phyloP scores from a whole-genome alignment of 495 filamentous ascomycete species.

The Hyphodiscus hymeniophilus region DNA sequence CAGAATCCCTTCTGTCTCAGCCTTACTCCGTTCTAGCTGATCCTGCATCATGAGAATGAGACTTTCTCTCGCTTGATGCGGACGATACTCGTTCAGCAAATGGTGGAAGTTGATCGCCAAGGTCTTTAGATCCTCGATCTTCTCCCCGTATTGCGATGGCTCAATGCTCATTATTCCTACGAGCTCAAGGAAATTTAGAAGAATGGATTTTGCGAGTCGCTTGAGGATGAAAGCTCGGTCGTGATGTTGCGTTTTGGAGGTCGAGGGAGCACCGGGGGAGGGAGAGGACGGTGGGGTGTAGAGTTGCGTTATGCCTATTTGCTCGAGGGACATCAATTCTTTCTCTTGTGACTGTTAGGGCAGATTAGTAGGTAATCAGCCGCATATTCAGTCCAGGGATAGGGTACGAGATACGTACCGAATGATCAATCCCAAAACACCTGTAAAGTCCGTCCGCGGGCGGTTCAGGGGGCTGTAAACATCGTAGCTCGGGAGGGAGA shows the following conservation, averaged over 20 bases:
- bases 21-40: constrained; percentile 61
- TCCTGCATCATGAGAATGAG: constrained; percentile 90
- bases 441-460: constrained; percentile 63
- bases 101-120: constrained; percentile 85
- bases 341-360: constrained; percentile 47
- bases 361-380: constrained; percentile 8
- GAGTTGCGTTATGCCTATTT: constrained; percentile 61
- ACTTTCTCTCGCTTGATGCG: constrained; percentile 89
- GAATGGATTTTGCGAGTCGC: constrained; percentile 67
- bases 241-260: constrained; percentile 32
- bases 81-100: constrained; percentile 87
- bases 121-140: constrained; percentile 66
- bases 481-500: constrained; percentile 65
- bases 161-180: constrained; percentile 56
- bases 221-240: constrained; percentile 72
- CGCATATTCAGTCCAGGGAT: neutral
- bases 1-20: constrained; percentile 71
- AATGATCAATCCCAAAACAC: constrained; percentile 62
- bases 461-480: constrained; percentile 71
- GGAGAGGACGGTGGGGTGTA: constrained; percentile 40
- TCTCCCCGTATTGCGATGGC: constrained; percentile 50
- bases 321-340: constrained; percentile 54
- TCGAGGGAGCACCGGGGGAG: constrained; percentile 13
- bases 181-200: constrained; percentile 81
- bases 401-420: constrained; percentile 30